phyloP scores from a whole-genome alignment of 2,329 filamentous ascomycete genomes.

The Mariannaea elegans region DNA sequence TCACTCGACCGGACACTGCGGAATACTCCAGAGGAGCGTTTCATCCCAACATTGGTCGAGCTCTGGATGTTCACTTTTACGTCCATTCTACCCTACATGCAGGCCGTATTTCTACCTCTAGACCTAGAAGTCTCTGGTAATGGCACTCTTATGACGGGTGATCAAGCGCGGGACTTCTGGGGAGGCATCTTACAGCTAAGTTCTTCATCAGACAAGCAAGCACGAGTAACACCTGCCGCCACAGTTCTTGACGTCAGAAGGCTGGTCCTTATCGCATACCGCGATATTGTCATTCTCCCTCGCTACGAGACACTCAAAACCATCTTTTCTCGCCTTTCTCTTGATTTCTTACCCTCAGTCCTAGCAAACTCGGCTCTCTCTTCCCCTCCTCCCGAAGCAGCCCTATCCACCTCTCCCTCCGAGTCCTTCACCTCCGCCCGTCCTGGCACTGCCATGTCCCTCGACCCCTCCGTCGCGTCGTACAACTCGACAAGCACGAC shows the following conservation, averaged over 20 bases:
- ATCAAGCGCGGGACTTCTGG: constrained; percentile 92
- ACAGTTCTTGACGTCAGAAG: constrained; percentile 83
- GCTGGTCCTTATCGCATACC: constrained; percentile 86
- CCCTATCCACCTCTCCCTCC: constrained; percentile 60
- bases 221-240: constrained; percentile 57
- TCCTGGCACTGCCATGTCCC: constrained; percentile 77
- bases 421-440: constrained; percentile 60
- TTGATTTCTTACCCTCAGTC: constrained; percentile 75
- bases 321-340: constrained; percentile 87
- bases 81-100: constrained; percentile 89
- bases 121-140: constrained; percentile 92
- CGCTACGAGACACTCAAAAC: constrained; percentile 88
- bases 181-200: constrained; percentile 66
- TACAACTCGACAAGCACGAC: constrained; percentile 84
- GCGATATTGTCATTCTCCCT: constrained; percentile 87
- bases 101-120: constrained; percentile 91
- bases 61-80: constrained; percentile 96
- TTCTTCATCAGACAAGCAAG: constrained; percentile 43
- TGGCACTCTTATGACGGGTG: constrained; percentile 78
- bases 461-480: constrained; percentile 79
- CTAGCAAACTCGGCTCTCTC: constrained; percentile 61
- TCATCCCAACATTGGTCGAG: constrained; percentile 91
- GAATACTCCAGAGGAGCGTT: constrained; percentile 80
- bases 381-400: constrained; percentile 62
- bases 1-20: constrained; percentile 86